Evolutionary conservation across 169 alveolate genomes (phyloP).

Genomic region (Pseudocohnilembus persalinus): DNA sequence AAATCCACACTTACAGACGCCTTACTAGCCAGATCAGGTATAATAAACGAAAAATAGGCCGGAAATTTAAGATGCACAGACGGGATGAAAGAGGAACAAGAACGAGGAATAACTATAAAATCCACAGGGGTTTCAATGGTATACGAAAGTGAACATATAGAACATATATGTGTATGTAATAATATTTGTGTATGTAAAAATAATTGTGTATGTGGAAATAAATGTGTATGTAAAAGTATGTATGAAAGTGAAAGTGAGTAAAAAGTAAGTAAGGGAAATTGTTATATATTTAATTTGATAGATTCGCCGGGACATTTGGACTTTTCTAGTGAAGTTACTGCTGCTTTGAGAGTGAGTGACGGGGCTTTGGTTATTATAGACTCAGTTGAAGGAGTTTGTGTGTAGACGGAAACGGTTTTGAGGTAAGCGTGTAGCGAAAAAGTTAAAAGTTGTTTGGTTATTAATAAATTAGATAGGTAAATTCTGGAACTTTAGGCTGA

Average conservation of each 20-base stretch:
- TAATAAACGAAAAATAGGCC: slow-evolving; percentile 58
- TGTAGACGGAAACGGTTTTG: slow-evolving; percentile 73
- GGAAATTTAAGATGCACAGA: slow-evolving; percentile 62
- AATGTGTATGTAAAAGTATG: too few species aligned
- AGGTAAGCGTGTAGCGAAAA: slow-evolving; percentile 70
- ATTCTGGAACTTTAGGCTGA: slow-evolving; percentile 55
- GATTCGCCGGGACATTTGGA: slow-evolving; percentile 83
- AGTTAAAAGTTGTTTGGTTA: slow-evolving; percentile 68
- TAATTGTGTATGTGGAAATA: too few species aligned
- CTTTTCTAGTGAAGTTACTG: slow-evolving; percentile 76
- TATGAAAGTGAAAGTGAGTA: neutral
- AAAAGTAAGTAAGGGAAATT: slow-evolving; percentile 9
- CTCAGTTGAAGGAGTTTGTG: slow-evolving; percentile 77
- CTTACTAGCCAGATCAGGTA: slow-evolving; percentile 64
- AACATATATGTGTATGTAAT: too few species aligned
- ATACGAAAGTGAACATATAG: slow-evolving; percentile 38
- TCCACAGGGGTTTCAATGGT: slow-evolving; percentile 70
- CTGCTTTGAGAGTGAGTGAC: slow-evolving; percentile 79
- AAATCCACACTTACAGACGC: slow-evolving; percentile 78
- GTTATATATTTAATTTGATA: slow-evolving; percentile 59
- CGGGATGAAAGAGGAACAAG: slow-evolving; percentile 59
- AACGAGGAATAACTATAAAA: slow-evolving; percentile 73
- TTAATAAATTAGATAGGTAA: slow-evolving; percentile 75
- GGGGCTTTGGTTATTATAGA: slow-evolving; percentile 81
- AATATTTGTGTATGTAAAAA: too few species aligned